phyloP scores from a whole-genome alignment of 2,329 filamentous ascomycete genomes.

The Fusarium coicis region DNA sequence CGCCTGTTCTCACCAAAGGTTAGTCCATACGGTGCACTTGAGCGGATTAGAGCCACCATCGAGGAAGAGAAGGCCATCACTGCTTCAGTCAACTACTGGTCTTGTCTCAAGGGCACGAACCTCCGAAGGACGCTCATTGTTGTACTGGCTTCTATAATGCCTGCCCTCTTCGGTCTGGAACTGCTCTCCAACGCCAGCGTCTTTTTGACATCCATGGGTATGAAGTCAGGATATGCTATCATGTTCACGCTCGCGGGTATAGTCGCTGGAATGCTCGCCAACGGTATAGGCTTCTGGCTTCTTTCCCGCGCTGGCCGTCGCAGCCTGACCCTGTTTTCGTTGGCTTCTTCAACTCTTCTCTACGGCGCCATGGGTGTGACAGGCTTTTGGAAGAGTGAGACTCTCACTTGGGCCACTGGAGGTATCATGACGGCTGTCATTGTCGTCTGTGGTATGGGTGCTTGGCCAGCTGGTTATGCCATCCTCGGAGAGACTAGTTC shows the following conservation, averaged over 20 bases:
- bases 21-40: slow-evolving; percentile 22
- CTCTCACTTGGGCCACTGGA: slow-evolving; percentile 14
- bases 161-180: slow-evolving; percentile 56
- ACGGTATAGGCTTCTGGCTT: slow-evolving; percentile 57
- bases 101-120: slow-evolving; percentile 56
- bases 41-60: slow-evolving; percentile 48
- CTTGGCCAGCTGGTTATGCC: slow-evolving; percentile 55
- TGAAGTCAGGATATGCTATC: slow-evolving; percentile 47
- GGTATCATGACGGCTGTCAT: slow-evolving; percentile 54
- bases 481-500: slow-evolving; percentile 49
- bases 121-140: slow-evolving; percentile 52
- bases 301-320: slow-evolving; percentile 55
- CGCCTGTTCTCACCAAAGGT: slow-evolving; percentile 36
- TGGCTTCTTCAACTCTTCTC: slow-evolving; percentile 48
- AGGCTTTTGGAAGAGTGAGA: slow-evolving; percentile 20
- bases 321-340: slow-evolving; percentile 50
- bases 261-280: slow-evolving; percentile 57
- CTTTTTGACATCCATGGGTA: slow-evolving; percentile 48
- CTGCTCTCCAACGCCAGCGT: slow-evolving; percentile 56
- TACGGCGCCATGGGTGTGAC: slow-evolving; percentile 56
- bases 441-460: slow-evolving; percentile 53
- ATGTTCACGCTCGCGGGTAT: slow-evolving; percentile 60
- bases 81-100: slow-evolving; percentile 50
- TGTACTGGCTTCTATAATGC: slow-evolving; percentile 53
- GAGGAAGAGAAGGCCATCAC: slow-evolving; percentile 51